A percentile compares a stretch with the other conserved stretches of the same genome.
These are phyloP conservation scores for Microthlaspi erraticum DNA, from an alignment of 345 rosid species.

Conservation along the genomic window DNA sequence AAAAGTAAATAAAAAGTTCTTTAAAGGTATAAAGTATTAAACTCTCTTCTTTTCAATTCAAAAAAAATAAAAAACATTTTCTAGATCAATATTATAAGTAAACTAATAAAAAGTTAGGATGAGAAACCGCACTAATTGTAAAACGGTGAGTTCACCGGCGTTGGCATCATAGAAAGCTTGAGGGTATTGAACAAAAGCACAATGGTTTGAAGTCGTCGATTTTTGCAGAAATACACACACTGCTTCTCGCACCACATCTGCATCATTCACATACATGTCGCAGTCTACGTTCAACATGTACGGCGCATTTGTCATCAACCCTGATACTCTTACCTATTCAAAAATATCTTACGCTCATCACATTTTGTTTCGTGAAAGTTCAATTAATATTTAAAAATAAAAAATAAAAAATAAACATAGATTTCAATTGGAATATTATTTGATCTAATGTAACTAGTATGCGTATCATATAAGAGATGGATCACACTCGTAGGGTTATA, in stretches of 20 bases:
- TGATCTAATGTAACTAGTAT: too few species aligned
- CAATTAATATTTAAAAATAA: too few species aligned
- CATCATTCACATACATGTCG: constrained; percentile 68
- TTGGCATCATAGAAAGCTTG: constrained; percentile 53
- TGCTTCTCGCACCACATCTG: constrained; percentile 54
- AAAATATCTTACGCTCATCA: neutral
- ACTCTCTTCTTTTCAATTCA: neutral
- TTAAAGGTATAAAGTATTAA: too few species aligned
- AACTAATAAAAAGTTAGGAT: neutral
- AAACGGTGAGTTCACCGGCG: constrained; percentile 43
- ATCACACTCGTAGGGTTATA: too few species aligned
- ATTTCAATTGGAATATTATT: too few species aligned
- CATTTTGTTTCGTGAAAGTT: neutral
- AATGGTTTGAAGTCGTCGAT: constrained; percentile 28
- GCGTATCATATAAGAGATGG: too few species aligned
- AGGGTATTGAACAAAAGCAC: constrained; percentile 62
- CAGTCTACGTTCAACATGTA: constrained; percentile 82
- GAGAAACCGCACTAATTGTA: constrained; percentile 27
- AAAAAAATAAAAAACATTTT: neutral
- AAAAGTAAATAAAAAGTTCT: too few species aligned
- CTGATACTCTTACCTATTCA: constrained; percentile 66
- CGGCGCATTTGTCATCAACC: constrained; percentile 74
- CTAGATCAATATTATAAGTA: neutral
- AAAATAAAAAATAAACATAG: too few species aligned
- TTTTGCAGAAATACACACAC: constrained; percentile 53